Evolutionary conservation across 805 yeast genomes (phyloP), one percentile per base, ranked within the genome.

Genomic region (Pichia nakasei): DNA sequence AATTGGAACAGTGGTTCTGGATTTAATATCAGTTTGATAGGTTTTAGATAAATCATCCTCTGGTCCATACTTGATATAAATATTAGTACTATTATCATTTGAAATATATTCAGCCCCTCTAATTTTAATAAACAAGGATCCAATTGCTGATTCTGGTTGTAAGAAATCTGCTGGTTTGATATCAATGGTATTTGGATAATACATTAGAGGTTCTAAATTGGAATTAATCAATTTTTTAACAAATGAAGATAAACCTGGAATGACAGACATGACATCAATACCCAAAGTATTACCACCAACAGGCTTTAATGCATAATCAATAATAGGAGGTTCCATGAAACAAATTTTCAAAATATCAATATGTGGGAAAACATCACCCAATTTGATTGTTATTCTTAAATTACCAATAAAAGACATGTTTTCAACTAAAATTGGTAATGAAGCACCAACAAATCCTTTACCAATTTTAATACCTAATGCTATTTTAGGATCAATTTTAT

Each of bases 241-340:
- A 56, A 84, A 79, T 3, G 78, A 68, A 21, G 85, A 73, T 57
- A 85, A 74, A 49, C 93, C 93, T 4, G 95, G 95, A 50, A 85
- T 73, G 53, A 84, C 71, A 3, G 89, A 79, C 94, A 85, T 85
- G 52, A 85, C 75, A 65, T 85, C 95, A 37, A 85, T 57, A 48
- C 95, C 95, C 48, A 85, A 72, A n/a, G 89, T 80, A 59, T 85
- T 91, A 65, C 94, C 93, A 60, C 93, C 93, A 42, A 85, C 82
- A 9, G 95, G 95, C 59, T 85, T 85, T 68, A 85, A 73, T 19
- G 79, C 82, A 59, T 83, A 85, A 57, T 82, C 89, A 56, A 85
- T 82, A 26, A 73, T 69, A 33, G 93, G 93, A 18, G 91, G 82
- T 59, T 84, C 91, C 55, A 85, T 66, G 54, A 85, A 76, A 49